Percentiles rank a stretch among this genome's conserved stretches.
phyloP scores from a whole-genome alignment of 768 basidiomycete genomes.

The Pleurotus sapidus region DNA sequence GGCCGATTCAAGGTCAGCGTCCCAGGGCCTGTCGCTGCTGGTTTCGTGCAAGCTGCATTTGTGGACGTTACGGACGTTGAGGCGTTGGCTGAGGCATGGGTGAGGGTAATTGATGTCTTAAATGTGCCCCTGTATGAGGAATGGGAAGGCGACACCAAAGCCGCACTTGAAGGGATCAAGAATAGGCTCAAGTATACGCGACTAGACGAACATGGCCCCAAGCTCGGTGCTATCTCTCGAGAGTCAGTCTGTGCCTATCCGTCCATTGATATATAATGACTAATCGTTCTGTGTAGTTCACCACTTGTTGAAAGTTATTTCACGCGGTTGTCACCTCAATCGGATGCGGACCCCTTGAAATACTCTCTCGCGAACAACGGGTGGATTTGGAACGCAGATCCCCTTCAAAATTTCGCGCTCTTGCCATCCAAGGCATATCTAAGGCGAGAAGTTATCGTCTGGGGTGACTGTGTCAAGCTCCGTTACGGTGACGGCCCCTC shows the following conservation, averaged over 20 bases:
- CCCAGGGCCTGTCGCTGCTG: constrained; percentile 64
- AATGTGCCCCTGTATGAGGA: constrained; percentile 88
- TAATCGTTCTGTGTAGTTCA: constrained; percentile 38
- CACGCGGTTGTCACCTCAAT: constrained; percentile 61
- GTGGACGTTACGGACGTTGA: constrained; percentile 43
- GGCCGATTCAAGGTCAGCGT: constrained; percentile 69
- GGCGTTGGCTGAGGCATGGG: constrained; percentile 70
- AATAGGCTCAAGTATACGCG: constrained; percentile 79
- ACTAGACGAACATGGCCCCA: constrained; percentile 81
- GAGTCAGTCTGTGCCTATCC: constrained; percentile 45
- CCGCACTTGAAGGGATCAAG: constrained; percentile 70
- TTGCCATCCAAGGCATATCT: constrained; percentile 92
- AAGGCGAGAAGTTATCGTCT: constrained; percentile 93
- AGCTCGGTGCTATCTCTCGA: constrained; percentile 73
- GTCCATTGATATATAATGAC: constrained; percentile 1
- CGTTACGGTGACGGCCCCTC: constrained; percentile 82
- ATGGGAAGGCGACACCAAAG: constrained; percentile 79
- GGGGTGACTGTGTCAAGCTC: constrained; percentile 98
- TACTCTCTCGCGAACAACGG: constrained; percentile 96
- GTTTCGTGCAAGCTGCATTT: constrained; percentile 71
- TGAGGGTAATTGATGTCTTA: constrained; percentile 74
- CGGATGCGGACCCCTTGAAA: constrained; percentile 42
- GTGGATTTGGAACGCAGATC: constrained; percentile 98
- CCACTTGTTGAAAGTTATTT: constrained; percentile 93
- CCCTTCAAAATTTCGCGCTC: constrained; percentile 90